Evolutionary conservation across 2,329 filamentous ascomycete genomes (phyloP).

Genomic region (Aspergillus floridensis): DNA sequence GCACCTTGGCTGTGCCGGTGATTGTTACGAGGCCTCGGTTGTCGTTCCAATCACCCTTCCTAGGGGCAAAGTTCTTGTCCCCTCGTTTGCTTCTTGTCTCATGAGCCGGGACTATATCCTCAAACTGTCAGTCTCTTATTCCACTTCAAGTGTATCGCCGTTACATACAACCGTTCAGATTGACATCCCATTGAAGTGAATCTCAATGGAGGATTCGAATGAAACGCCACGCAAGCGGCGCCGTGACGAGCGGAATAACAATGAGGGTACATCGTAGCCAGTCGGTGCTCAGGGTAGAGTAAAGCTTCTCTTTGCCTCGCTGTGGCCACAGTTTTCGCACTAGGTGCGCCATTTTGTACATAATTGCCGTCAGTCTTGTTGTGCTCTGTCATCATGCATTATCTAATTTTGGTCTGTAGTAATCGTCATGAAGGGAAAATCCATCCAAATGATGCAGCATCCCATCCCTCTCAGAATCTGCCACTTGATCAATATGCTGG

Average conservation of each 20-base stretch:
- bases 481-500: slow-evolving; percentile 6
- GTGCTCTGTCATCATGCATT: neutral
- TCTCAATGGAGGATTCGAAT: neutral
- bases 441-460: neutral
- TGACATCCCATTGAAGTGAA: neutral
- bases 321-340: neutral
- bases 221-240: neutral
- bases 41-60: neutral
- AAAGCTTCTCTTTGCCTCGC: too few relatives aligned
- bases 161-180: neutral
- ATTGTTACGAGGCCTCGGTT: neutral
- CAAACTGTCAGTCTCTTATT: neutral
- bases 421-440: neutral
- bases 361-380: neutral
- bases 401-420: neutral
- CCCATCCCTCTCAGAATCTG: neutral
- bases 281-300: too few relatives aligned
- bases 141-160: neutral
- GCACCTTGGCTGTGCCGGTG: neutral
- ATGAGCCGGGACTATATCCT: neutral
- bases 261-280: too few relatives aligned
- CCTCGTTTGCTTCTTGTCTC: neutral
- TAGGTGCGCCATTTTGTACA: neutral
- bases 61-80: neutral
- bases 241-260: neutral